Conservation (phyloP, 1,139 yeast genomes). For the Nakaseomyces kungkrabaensis region DNA sequence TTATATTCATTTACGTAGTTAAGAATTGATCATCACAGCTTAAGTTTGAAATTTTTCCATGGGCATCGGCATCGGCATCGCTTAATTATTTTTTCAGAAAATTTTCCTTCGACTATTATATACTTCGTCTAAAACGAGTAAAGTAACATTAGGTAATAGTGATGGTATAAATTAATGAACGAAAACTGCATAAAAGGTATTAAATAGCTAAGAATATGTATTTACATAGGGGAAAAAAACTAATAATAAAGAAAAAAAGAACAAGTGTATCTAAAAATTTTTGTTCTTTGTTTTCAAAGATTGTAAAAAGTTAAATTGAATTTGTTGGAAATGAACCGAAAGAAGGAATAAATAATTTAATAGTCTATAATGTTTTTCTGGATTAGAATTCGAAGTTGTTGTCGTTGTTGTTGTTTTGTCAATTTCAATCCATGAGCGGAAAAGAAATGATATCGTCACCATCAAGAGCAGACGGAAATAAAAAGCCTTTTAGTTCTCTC, state of each 20-base stretch:
- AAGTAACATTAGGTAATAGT: too few relatives aligned
- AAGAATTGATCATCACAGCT: not conserved
- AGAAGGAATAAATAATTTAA: not conserved
- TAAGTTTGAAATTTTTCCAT: not conserved
- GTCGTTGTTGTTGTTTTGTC: not conserved
- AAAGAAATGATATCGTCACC: too few relatives aligned
- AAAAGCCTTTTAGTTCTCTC: too few relatives aligned
- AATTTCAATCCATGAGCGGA: too few relatives aligned
- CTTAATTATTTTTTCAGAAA: not conserved
- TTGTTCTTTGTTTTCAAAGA: not conserved
- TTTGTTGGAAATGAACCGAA: not conserved
- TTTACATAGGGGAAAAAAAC: too few relatives aligned
- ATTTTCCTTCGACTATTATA: not conserved
- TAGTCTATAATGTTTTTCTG: not conserved
- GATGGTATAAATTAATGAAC: too few relatives aligned
- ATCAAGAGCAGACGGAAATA: too few relatives aligned
- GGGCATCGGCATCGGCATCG: not conserved
- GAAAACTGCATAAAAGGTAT: too few relatives aligned
- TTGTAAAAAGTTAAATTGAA: not conserved
- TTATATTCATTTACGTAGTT: too few relatives aligned
- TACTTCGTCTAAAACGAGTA: not conserved
- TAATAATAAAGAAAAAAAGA: too few relatives aligned
- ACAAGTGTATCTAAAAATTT: too few relatives aligned
- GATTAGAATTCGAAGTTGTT: not conserved
- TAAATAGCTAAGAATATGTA: too few relatives aligned